Evolutionary conservation across 345 rosid species (phyloP), one percentile per base, ranked within the genome.

Genomic region (Excoecaria agallocha): DNA sequence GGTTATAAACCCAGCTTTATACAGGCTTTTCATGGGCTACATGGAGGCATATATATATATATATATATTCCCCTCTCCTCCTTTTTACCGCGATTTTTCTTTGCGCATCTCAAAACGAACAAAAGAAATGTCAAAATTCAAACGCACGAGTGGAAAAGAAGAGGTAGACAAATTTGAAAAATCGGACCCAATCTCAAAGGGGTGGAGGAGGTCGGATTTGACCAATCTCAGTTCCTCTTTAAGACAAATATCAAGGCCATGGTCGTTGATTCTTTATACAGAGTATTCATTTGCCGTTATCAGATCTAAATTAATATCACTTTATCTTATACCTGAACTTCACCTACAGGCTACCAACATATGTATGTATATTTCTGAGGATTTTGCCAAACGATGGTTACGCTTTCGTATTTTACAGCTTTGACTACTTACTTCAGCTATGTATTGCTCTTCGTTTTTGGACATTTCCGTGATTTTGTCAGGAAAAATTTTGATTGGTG

Each of bases 381-480:
- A 10, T 6, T 43, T 43, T 6, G 8, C 48, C 48, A 43, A 43
- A 43, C 30, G n/a, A 91, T 91, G 97, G 87, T 90, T 59, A 82
- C 90, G 69, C 86, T 91, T 24, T 94, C 97, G 15, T 91, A 90
- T 71, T 74, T 91, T 17, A 88, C 94, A 24, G 94, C 94, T 43
- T 74, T 91, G 68, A 82, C 87, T 5, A 91, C 97, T 13, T 88
- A 90, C 82, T 90, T 90, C 78, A 90, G 97, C 87, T 91, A 88
- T 25, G 97, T 90, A 3, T 84, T 91, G 81, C 84, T 91, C 78
- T 91, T 87, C 76, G 87, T 82, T 75, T 90, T 91, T 58, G 97
- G 97, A 8, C 94, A 91, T 79, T 71, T 90, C 77, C 86, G 97
- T 17, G 97, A 91, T 83, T 87, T 87, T 86, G 87, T 91, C 66